A percentile compares a stretch with the other conserved stretches of the same genome.
Conservation (phyloP, 2,329 filamentous ascomycete species). For the Verticillium klebahnii region DNA sequence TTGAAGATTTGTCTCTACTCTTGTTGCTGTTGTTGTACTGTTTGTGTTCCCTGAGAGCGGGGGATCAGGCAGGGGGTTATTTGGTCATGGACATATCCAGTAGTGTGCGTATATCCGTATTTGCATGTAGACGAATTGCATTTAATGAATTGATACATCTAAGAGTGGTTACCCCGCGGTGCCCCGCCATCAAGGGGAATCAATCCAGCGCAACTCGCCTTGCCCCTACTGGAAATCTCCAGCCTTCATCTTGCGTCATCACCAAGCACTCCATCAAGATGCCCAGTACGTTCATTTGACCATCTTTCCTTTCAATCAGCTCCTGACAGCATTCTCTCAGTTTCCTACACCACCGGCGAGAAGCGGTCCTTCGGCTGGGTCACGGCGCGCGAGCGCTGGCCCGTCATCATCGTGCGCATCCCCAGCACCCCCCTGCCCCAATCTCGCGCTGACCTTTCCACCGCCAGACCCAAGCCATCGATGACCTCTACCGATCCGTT, state of each 20-base stretch:
- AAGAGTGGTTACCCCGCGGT: background rate
- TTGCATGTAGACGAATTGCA: background rate
- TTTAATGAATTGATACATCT: background rate
- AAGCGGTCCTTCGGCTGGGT: conserved; percentile 80
- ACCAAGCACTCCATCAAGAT: conserved; percentile 2
- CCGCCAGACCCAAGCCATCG: conserved; percentile 78
- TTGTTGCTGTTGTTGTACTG: too few relatives aligned
- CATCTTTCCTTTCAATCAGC: background rate
- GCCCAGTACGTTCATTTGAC: conserved; percentile 2
- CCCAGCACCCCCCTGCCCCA: background rate
- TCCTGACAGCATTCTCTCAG: conserved; percentile 35
- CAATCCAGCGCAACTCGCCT: background rate
- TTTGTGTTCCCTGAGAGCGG: too few relatives aligned
- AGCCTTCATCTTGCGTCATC: background rate
- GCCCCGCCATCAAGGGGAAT: background rate
- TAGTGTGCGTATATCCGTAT: background rate
- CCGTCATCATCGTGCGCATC: conserved; percentile 73
- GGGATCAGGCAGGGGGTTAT: background rate
- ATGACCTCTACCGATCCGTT: conserved; percentile 77
- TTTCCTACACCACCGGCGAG: conserved; percentile 74
- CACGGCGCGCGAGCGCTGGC: conserved; percentile 86
- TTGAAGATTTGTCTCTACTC: too few relatives aligned
- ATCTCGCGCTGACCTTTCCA: background rate
- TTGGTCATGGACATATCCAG: background rate
- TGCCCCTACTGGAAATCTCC: background rate